These are phyloP conservation scores for Phoma sp. DNA, from an alignment of 2,329 filamentous ascomycete genomes.

Conservation along the genomic window DNA sequence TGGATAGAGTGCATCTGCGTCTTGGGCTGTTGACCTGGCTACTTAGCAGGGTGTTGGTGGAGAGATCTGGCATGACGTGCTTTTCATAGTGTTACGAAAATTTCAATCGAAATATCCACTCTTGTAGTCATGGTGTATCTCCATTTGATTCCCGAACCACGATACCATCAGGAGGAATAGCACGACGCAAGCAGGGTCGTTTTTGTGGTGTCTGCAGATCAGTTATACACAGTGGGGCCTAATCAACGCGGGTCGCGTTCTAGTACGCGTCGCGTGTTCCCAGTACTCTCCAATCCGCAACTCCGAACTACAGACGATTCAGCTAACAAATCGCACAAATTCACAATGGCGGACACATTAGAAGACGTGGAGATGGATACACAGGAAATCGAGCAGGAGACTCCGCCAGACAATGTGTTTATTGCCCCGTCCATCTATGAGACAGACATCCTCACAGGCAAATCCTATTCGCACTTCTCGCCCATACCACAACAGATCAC, in stretches of 20 bases:
- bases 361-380: constrained; percentile 44
- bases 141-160: too few relatives aligned
- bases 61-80: constrained; percentile 1
- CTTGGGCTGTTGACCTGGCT: constrained; percentile 5
- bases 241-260: background rate
- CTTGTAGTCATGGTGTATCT: too few relatives aligned
- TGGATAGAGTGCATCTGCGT: constrained; percentile 14
- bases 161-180: too few relatives aligned
- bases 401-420: constrained; percentile 49
- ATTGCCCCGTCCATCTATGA: constrained; percentile 55
- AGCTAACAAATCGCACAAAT: background rate
- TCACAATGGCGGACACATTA: constrained; percentile 33
- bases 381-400: constrained; percentile 45
- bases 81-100: constrained; percentile 2
- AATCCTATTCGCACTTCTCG: constrained; percentile 57
- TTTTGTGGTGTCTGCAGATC: too few relatives aligned
- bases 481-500: constrained; percentile 50
- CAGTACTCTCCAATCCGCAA: too few relatives aligned
- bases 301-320: too few relatives aligned
- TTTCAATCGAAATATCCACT: background rate
- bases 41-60: constrained; percentile 11
- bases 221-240: background rate
- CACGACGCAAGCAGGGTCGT: too few relatives aligned
- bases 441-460: constrained; percentile 48
- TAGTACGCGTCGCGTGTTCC: too few relatives aligned